A percentile compares a stretch with the other conserved stretches of the same genome.
Conservation (phyloP, 2,329 filamentous ascomycete genomes). For the Talaromyces sp. region DNA sequence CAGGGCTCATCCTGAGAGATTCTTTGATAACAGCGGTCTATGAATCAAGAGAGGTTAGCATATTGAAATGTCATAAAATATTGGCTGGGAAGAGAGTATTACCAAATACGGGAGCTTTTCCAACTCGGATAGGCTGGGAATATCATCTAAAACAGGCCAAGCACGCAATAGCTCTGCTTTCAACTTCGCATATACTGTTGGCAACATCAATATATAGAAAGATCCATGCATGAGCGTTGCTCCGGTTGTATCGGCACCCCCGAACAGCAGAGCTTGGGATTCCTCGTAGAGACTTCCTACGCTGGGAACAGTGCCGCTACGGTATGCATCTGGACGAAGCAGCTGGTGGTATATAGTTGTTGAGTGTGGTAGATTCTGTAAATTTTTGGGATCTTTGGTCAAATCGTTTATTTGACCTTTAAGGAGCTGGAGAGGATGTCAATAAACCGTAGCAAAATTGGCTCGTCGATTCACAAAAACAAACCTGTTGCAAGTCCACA, state of each 20-base stretch:
- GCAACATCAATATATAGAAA: constrained; percentile 26
- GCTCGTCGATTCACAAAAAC: not conserved
- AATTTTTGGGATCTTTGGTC: constrained; percentile 19
- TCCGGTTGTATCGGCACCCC: constrained; percentile 42
- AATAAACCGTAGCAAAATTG: not conserved
- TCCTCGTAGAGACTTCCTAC: constrained; percentile 39
- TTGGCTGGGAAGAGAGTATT: not conserved
- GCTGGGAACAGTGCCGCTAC: constrained; percentile 27
- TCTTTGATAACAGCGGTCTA: constrained; percentile 37
- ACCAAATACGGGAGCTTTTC: constrained; percentile 33
- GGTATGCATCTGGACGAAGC: constrained; percentile 25
- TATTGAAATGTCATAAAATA: not conserved
- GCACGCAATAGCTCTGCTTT: constrained; percentile 18
- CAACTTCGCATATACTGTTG: constrained; percentile 16
- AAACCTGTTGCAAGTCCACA: constrained; percentile 30
- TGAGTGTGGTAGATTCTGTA: constrained; percentile 24
- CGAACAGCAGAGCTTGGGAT: constrained; percentile 44
- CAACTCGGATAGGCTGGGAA: constrained; percentile 14
- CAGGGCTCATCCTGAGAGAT: constrained; percentile 29
- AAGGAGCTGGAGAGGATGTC: constrained; percentile 16
- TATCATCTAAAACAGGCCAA: constrained; percentile 17
- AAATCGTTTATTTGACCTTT: constrained; percentile 20
- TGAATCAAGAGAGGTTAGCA: not conserved
- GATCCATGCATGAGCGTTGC: constrained; percentile 32
- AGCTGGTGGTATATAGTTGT: constrained; percentile 35